Conservation (phyloP, 2,329 filamentous ascomycete species). For the Cryphonectria radicalis region DNA sequence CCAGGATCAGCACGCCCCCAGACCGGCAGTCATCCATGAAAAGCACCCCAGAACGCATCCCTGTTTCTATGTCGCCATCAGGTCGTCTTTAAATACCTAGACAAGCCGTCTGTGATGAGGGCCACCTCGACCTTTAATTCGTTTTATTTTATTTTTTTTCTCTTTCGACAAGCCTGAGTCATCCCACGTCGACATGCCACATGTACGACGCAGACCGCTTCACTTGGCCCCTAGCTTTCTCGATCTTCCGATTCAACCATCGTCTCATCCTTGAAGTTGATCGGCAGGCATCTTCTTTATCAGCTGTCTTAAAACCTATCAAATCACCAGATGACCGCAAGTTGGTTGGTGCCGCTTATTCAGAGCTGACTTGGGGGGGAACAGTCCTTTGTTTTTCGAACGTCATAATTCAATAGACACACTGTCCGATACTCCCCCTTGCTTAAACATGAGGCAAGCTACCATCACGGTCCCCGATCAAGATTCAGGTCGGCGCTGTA, state of each 20-base stretch:
- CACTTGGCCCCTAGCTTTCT: slow-evolving; percentile 6
- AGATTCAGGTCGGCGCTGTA: neutral
- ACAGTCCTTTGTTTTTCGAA: neutral
- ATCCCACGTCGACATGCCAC: neutral
- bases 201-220: slow-evolving; percentile 8
- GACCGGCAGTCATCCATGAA: neutral
- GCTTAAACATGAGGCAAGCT: neutral
- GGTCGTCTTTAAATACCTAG: neutral
- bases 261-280: neutral
- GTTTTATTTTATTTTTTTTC: too few relatives aligned
- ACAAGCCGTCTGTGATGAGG: neutral
- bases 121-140: neutral
- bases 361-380: neutral
- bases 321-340: neutral
- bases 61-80: neutral
- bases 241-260: neutral
- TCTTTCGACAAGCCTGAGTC: neutral
- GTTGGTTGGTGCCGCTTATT: neutral
- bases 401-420: neutral
- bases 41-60: neutral
- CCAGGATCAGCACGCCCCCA: neutral
- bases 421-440: neutral
- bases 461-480: neutral
- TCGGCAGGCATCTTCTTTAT: neutral
- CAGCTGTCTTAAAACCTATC: slow-evolving; percentile 15